Base-by-base conservation (phyloP, 768 basidiomycete species). In the Hypholoma sublateritium region DNA sequence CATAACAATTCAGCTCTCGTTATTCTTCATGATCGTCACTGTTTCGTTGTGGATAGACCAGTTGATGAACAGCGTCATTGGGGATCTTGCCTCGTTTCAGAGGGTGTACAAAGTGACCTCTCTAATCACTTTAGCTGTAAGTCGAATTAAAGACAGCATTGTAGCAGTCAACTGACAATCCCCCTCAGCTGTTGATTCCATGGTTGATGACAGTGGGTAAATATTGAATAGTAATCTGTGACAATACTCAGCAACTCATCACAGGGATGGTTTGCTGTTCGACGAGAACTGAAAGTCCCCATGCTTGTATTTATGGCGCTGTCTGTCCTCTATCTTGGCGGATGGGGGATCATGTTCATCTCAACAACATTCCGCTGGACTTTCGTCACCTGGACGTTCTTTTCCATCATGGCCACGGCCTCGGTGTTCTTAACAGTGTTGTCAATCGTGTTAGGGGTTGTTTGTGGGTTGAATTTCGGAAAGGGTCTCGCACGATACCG, bases 21-120 rank as follows among this genome's bases (percentile, higher is more conserved):
- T 89, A 44, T 93, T 91, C 77, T 93, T 92, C 74, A 84, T 92
- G 70, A 76, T 81, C 28, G 77, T 80, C 43, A 81, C 88, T 2
- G 83, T 87, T 22, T 83, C 81, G 11, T 75, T 92, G 28, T 92
- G 90, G 90, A 70, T 92, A 53, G 91, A 93, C 66, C 87, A 87
- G 61, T 74, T 91, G 46, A 83, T 80, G 69, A 85, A 87, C 64
- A 86, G 87, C 34, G 72, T 78, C 36, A 85, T 89, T 42, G 87
- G 81, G 16, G 78, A 77, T 42, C 68, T 84, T 35, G 81, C 79
- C 21, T 65, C 67, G 22, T 75, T 76, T 39, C 69, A 72, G 28
- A 71, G 53, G 5, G 55, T 83, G 22, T 91, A 89, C 74, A 80
- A 82, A 65, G 78, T 76, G 6, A 64, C 83, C 13, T 77, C 83